These are phyloP conservation scores for Drechslerella stenobrocha DNA, from an alignment of 2,329 filamentous ascomycete species.

Conservation along the genomic window DNA sequence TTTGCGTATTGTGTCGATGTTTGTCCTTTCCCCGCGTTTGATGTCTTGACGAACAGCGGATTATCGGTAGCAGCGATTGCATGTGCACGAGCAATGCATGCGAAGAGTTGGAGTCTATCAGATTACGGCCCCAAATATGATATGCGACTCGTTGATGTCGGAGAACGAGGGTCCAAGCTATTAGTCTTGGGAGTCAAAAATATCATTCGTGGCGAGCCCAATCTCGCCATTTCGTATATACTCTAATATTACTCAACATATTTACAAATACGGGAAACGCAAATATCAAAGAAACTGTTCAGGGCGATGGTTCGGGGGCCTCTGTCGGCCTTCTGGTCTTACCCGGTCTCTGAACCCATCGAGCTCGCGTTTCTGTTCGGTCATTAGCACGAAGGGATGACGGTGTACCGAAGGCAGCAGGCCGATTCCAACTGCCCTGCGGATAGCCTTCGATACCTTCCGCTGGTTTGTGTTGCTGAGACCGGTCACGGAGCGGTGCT, in stretches of 20 bases:
- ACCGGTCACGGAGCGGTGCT: slow-evolving; percentile 72
- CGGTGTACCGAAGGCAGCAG: slow-evolving; percentile 87
- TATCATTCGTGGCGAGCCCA: slow-evolving; percentile 1
- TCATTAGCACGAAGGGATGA: slow-evolving; percentile 75
- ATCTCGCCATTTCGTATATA: neutral
- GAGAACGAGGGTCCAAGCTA: too few species aligned
- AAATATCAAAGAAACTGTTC: neutral
- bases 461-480: slow-evolving; percentile 87
- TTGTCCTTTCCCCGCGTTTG: slow-evolving; percentile 6
- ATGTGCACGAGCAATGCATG: neutral
- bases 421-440: slow-evolving; percentile 83
- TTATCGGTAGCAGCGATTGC: neutral
- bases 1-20: neutral
- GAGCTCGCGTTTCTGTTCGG: slow-evolving; percentile 17
- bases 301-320: too few species aligned
- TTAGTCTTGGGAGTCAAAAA: too few species aligned
- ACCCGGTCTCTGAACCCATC: slow-evolving; percentile 18
- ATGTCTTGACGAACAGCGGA: neutral
- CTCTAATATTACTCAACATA: slow-evolving; percentile 1
- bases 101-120: neutral
- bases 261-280: slow-evolving; percentile 3
- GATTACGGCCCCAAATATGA: too few species aligned
- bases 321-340: neutral
- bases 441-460: slow-evolving; percentile 87
- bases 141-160: too few species aligned